Evolutionary conservation across 495 filamentous ascomycete genomes (phyloP).

Genomic region (Xylaria grammica): DNA sequence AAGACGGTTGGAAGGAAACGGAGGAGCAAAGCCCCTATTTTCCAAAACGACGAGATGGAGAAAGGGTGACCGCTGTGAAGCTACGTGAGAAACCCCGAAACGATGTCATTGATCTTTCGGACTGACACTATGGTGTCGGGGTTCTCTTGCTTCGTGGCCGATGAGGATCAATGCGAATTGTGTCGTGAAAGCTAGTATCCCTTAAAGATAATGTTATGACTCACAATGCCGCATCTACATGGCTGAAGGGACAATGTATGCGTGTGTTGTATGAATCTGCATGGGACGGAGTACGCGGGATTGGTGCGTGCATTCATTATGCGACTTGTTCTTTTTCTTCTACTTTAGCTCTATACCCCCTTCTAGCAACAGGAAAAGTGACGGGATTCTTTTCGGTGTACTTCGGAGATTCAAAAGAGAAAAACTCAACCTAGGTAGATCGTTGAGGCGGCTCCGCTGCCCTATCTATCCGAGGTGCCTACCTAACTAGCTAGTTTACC

Average conservation of each 20-base stretch:
- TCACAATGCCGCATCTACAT: not conserved
- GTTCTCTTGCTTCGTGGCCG: not conserved
- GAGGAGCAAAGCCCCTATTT: slow-evolving; percentile 14
- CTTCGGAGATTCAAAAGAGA: not conserved
- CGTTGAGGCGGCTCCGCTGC: not conserved
- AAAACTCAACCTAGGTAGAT: not conserved
- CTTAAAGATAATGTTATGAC: not conserved
- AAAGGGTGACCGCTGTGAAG: slow-evolving; percentile 8
- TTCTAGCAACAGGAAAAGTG: not conserved
- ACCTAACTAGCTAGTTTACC: not conserved
- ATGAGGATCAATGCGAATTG: not conserved
- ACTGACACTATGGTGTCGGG: not conserved
- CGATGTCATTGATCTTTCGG: slow-evolving; percentile 22
- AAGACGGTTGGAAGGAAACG: slow-evolving; percentile 2
- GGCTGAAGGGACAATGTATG: not conserved
- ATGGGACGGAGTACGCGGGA: slow-evolving; percentile 16
- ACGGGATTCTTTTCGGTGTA: not conserved
- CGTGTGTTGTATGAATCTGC: slow-evolving; percentile 1
- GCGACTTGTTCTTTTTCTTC: not conserved
- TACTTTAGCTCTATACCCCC: slow-evolving; percentile 21
- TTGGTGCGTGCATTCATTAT: slow-evolving; percentile 4
- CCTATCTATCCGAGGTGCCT: too few relatives aligned
- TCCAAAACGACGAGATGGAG: not conserved
- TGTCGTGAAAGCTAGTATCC: not conserved
- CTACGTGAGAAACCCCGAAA: not conserved